phyloP scores from a whole-genome alignment of 257 asterid species.

The Paraleonurus japonicus region DNA sequence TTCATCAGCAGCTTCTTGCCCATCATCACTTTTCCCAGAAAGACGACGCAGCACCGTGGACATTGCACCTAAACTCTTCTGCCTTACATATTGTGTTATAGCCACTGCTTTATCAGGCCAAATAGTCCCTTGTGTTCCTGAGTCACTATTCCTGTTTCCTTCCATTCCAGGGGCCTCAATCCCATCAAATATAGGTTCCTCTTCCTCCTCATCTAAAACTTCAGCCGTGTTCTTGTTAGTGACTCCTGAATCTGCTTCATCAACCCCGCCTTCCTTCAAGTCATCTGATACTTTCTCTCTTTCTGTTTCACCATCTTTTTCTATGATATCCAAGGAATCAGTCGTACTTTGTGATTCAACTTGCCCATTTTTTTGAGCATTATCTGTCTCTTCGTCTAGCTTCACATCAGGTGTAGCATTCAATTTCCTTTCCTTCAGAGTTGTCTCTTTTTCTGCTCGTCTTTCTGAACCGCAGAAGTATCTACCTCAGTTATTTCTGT shows the following conservation, averaged over 20 bases:
- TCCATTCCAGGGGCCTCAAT: slow-evolving; percentile 59
- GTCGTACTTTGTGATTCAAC: slow-evolving; percentile 16
- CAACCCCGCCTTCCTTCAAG: slow-evolving; percentile 8
- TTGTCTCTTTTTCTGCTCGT: slow-evolving; percentile 24
- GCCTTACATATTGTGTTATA: slow-evolving; percentile 65
- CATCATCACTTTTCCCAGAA: slow-evolving; percentile 65
- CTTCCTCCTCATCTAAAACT: slow-evolving; percentile 45
- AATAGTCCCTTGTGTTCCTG: slow-evolving; percentile 49
- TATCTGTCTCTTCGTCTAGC: slow-evolving; percentile 30
- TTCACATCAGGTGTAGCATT: slow-evolving; percentile 25
- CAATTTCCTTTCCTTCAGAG: slow-evolving; percentile 27
- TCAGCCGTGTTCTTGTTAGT: slow-evolving; percentile 34
- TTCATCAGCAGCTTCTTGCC: slow-evolving; percentile 41
- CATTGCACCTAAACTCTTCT: slow-evolving; percentile 67
- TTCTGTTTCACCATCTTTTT: slow-evolving; percentile 30
- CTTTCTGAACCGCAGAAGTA: slow-evolving; percentile 8
- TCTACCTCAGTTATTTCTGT: slow-evolving; percentile 17
- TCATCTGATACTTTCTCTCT: slow-evolving; percentile 22
- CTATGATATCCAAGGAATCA: slow-evolving; percentile 26
- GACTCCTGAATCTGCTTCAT: slow-evolving; percentile 15
- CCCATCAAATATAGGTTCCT: slow-evolving; percentile 75
- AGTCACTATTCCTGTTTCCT: slow-evolving; percentile 36
- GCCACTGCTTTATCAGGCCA: slow-evolving; percentile 90
- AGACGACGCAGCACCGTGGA: slow-evolving; percentile 72
- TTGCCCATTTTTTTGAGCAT: slow-evolving; percentile 28